Base-by-base conservation (phyloP, 2,329 filamentous ascomycete species). In the Fusarium nygamai region DNA sequence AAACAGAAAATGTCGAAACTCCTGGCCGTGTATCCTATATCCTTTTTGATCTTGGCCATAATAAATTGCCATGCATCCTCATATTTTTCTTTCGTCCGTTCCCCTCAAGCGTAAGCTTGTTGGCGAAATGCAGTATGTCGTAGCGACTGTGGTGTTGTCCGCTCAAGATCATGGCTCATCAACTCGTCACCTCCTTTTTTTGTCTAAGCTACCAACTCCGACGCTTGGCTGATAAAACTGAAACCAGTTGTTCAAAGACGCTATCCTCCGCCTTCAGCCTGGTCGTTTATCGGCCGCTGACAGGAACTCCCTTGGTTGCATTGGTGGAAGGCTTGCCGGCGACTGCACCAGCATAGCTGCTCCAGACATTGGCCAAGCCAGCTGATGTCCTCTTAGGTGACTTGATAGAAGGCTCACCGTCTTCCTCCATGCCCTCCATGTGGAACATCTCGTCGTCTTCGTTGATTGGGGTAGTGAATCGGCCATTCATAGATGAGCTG, bases 401-500 rank as follows among this genome's bases (percentile, higher is more conserved):
- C 47, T 84, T 83, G 63, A 83, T 82, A 43, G 86, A 83, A 29
- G 86, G 83, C 38, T 90, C 89, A 29, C 89, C 88, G 33, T 89
- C 88, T 63, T 90, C 89, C 74, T 92, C 90, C 90, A 92, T 92
- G 77, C 84, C 89, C 48, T 78, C 77, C 79, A 92, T 92, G 20
- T 92, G 88, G 73, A 92, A 91, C 33, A 89, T 87, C 8, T 88
- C 85, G 63, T 92, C 89, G 75, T 92, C 90, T 78, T 92, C 90
- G 67, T 91, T 90, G 70, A 92, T 92, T 7, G 90, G 90, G 2
- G 89, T 91, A 4, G 90, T 90, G 78, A 91, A 91, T 22, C 90
- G 84, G 27, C 88, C 88, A 44, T 86, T 88, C 44, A 83, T 82
- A 27, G 82, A 86, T 54, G 88, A 89, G 74, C 87, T 85, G 75